A percentile compares a stretch with the other conserved stretches of the same genome.
These are phyloP conservation scores for Metahyphopichia silvanorum DNA, from an alignment of 805 yeast species.

Conservation along the genomic window DNA sequence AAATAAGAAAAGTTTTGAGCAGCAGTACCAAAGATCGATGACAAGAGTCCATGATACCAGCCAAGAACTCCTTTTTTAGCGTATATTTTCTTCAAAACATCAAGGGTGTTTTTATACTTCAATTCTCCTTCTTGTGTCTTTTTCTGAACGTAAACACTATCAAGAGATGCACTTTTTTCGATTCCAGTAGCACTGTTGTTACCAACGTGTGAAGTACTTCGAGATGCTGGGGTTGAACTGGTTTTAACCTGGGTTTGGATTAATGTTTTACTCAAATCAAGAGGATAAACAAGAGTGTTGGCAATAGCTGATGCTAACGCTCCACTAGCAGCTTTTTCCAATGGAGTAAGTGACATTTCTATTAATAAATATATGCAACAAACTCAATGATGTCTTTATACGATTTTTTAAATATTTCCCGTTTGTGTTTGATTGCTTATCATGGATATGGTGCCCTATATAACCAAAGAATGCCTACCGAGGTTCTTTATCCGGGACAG, in stretches of 20 bases:
- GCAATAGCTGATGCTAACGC: conserved; percentile 81
- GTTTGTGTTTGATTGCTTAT: too few relatives aligned
- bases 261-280: conserved; percentile 73
- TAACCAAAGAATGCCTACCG: too few relatives aligned
- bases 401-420: too few relatives aligned
- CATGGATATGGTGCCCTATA: too few relatives aligned
- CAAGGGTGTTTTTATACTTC: conserved; percentile 55
- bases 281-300: conserved; percentile 74
- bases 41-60: conserved; percentile 68
- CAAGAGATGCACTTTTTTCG: too few relatives aligned
- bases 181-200: not conserved
- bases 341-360: conserved; percentile 56
- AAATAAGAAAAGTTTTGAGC: conserved; percentile 80
- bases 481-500: too few relatives aligned
- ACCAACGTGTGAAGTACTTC: conserved; percentile 3
- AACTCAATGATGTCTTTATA: too few relatives aligned
- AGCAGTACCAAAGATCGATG: conserved; percentile 68
- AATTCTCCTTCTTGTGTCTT: conserved; percentile 17
- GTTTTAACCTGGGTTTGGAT: conserved; percentile 65
- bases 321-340: conserved; percentile 80
- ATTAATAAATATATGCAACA: too few relatives aligned
- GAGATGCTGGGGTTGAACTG: conserved; percentile 6
- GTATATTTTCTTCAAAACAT: conserved; percentile 60
- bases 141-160: conserved; percentile 4
- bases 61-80: conserved; percentile 61